Percentiles rank a stretch among this genome's conserved stretches.
Evolutionary conservation across 2,329 filamentous ascomycete genomes (phyloP).

Genomic region (Aspergillus fructus): DNA sequence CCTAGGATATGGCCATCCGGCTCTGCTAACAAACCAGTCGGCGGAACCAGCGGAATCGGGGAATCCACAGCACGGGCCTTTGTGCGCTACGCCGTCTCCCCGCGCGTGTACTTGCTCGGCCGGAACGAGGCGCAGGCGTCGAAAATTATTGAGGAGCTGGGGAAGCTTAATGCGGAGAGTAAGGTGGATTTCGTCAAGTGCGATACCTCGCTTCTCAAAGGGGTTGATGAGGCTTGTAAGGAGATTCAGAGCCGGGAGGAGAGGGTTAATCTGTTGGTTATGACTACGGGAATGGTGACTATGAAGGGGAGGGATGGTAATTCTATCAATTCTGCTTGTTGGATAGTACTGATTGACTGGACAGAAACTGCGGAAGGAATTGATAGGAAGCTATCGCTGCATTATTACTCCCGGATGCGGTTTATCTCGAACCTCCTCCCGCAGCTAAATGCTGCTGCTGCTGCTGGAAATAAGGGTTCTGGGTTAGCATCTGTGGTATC

Average conservation of each 20-base stretch:
- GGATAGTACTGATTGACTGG: not conserved
- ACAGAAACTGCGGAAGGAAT: slow-evolving; percentile 34
- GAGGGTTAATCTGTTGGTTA: slow-evolving; percentile 30
- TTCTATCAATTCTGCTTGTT: no score
- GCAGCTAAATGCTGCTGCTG: slow-evolving; percentile 4
- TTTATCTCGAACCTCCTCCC: slow-evolving; percentile 36
- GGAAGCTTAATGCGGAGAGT: slow-evolving; percentile 45
- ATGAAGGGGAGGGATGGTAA: slow-evolving; percentile 8
- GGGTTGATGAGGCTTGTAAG: slow-evolving; percentile 51
- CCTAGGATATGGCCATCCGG: no score
- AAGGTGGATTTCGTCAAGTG: slow-evolving; percentile 49
- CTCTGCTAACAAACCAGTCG: slow-evolving; percentile 1
- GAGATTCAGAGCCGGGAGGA: slow-evolving; percentile 40
- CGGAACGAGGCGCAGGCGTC: slow-evolving; percentile 39
- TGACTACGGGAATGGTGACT: slow-evolving; percentile 24
- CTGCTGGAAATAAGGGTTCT: not conserved
- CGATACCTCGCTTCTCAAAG: slow-evolving; percentile 53
- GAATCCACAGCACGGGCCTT: slow-evolving; percentile 7
- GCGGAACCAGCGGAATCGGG: slow-evolving; percentile 19
- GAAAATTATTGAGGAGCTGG: slow-evolving; percentile 45
- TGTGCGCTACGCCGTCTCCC: slow-evolving; percentile 37
- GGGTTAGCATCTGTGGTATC: slow-evolving; percentile 1
- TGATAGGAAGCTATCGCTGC: slow-evolving; percentile 28
- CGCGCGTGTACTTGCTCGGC: slow-evolving; percentile 55
- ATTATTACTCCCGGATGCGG: slow-evolving; percentile 36